Conservation (phyloP, 306 rosid species). For the Trifolium repens region DNA sequence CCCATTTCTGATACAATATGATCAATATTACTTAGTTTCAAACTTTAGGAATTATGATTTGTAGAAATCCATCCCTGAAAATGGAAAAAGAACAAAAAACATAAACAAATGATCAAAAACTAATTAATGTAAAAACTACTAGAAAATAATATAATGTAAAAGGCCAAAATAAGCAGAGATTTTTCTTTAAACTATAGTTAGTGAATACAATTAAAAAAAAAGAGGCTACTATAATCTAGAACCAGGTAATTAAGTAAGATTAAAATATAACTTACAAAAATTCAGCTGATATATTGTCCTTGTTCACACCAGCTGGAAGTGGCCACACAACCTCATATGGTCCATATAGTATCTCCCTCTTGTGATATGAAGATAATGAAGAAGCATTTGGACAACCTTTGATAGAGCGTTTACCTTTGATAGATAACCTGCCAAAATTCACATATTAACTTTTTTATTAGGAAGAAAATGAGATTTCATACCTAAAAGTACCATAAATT, state of each 20-base stretch:
- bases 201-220: constrained; percentile 10
- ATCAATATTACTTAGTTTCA: constrained; percentile 38
- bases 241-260: neutral
- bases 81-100: constrained; percentile 14
- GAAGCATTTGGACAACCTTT: constrained; percentile 47
- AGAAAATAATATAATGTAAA: neutral
- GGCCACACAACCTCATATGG: constrained; percentile 77
- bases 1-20: constrained; percentile 2
- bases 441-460: constrained; percentile 24
- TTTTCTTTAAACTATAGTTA: neutral
- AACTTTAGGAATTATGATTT: constrained; percentile 66
- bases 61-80: constrained; percentile 82
- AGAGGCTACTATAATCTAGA: constrained; percentile 16
- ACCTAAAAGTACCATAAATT: neutral
- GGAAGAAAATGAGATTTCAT: neutral
- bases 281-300: constrained; percentile 72
- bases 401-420: constrained; percentile 43
- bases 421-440: constrained; percentile 56
- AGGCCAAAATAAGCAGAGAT: neutral
- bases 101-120: neutral
- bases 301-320: constrained; percentile 70
- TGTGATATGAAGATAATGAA: constrained; percentile 61
- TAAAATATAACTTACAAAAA: constrained; percentile 59
- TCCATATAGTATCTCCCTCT: constrained; percentile 69
- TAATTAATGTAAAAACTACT: too few relatives aligned